Evolutionary conservation across 805 yeast genomes (phyloP), one percentile per base, ranked within the genome.

Genomic region (Wickerhamiella vanderwaltii): DNA sequence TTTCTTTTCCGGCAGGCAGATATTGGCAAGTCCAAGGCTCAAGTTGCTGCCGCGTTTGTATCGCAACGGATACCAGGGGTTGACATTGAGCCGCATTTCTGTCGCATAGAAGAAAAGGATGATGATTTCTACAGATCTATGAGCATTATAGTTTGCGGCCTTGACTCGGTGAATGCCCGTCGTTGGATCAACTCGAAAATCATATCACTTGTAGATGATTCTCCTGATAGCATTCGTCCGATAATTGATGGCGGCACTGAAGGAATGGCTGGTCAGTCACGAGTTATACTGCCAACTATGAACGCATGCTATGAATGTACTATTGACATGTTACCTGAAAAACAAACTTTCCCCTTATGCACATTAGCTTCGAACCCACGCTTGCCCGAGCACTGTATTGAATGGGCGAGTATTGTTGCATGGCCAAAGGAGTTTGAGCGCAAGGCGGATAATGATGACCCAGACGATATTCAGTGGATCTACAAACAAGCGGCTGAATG

Each of bases 331-430:
- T 64, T 86, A 31, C 65, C 68, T 3, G 58, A 64, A 19, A 73
- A 70, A 46, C 64, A 66, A 7, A 77, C 85, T 0, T 83, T 77
- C 51, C 96, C 97, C 2, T 77, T 88, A 49, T 91, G 97, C 59
- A 91, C 97, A 0, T 78, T 91, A 39, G 94, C 95, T 2, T 81
- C 86, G 45, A 85, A 91, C 6, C 97, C 97, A n/a, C 63, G 97
- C 46, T 61, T 85, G 6, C 91, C 95, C 0, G 95, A 87, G 52
- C 97, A 88, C 59, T 86, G 96, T 53, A 77, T 88, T 7, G 95
- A 87, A 57, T 88, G 91, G 80, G 86, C 88, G 1, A 73, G 75
- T 45, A 78, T 76, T 24, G 64, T 83, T 3, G 77, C 74, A 50
- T 84, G 95, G 94, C 78, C 77, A 1, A 31, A 44, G 7, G 29